Percentiles rank a stretch among this genome's conserved stretches.
phyloP scores from a whole-genome alignment of 371 early-diverging fungal species.

The Actinomucor elegans region DNA sequence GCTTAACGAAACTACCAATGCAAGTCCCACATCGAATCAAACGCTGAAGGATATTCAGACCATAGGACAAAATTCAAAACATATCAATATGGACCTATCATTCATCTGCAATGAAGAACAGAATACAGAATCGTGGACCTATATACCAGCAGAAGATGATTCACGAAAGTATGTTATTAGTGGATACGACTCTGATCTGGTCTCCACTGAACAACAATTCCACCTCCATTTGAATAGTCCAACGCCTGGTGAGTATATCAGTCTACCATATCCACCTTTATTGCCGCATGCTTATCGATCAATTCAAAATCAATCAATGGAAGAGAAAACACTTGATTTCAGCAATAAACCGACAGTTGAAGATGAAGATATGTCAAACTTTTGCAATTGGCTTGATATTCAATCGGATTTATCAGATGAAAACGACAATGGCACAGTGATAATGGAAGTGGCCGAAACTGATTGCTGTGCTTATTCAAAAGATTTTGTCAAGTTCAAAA shows the following conservation, averaged over 20 bases:
- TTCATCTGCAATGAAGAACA: constrained; percentile 4
- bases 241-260: background rate
- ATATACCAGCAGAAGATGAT: background rate
- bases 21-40: background rate
- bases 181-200: background rate
- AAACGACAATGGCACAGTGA: background rate
- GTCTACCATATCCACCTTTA: background rate
- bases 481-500: background rate
- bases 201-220: background rate
- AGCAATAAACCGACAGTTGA: background rate
- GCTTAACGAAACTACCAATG: background rate
- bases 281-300: background rate
- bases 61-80: background rate
- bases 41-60: background rate
- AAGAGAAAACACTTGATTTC: background rate
- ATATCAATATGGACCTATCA: constrained; percentile 3
- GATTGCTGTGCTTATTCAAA: background rate
- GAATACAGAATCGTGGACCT: background rate
- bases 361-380: constrained; percentile 26
- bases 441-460: background rate
- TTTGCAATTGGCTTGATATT: constrained; percentile 7
- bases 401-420: constrained; percentile 5
- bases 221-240: background rate
- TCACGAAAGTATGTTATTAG: background rate
- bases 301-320: background rate